Percentiles rank a stretch among this genome's conserved stretches.
These are phyloP conservation scores for Spinacia oleracea DNA, from an alignment of 179 eudicot species.

Conservation along the genomic window DNA sequence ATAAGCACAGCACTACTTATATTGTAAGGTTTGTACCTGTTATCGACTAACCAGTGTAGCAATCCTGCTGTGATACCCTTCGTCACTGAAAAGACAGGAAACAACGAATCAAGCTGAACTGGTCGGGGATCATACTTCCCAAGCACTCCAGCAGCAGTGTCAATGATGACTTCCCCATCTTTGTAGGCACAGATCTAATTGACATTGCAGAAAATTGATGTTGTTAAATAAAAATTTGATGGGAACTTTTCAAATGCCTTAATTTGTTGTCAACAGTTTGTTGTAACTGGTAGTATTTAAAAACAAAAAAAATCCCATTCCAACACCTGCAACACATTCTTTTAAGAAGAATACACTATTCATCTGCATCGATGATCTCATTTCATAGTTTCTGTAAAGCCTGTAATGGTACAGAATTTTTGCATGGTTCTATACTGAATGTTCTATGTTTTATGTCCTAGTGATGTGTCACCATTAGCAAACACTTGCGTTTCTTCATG, in stretches of 20 bases:
- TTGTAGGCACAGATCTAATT: conserved; percentile 92
- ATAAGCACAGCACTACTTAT: background rate
- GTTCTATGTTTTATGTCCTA: background rate
- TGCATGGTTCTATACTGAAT: background rate
- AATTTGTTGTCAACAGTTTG: background rate
- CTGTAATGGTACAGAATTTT: background rate
- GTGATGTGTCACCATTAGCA: background rate
- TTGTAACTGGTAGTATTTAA: background rate
- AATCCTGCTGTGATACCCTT: conserved; percentile 93
- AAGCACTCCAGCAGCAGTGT: conserved; percentile 92
- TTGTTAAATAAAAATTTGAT: conserved; percentile 9
- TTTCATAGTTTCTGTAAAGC: background rate
- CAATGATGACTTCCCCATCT: conserved; percentile 93
- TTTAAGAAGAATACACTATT: background rate
- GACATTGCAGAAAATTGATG: conserved; percentile 22
- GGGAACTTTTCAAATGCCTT: conserved; percentile 7
- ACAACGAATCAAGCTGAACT: conserved; percentile 91
- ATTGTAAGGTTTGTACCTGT: conserved; percentile 74
- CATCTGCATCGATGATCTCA: no score
- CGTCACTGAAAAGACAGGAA: conserved; percentile 89
- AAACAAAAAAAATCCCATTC: background rate
- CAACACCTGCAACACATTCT: conserved; percentile 7
- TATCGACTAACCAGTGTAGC: conserved; percentile 90
- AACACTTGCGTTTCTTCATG: background rate
- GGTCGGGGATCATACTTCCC: conserved; percentile 99